phyloP scores from a whole-genome alignment of 139 green algal genomes.

The Ettlia oleoabundans region DNA sequence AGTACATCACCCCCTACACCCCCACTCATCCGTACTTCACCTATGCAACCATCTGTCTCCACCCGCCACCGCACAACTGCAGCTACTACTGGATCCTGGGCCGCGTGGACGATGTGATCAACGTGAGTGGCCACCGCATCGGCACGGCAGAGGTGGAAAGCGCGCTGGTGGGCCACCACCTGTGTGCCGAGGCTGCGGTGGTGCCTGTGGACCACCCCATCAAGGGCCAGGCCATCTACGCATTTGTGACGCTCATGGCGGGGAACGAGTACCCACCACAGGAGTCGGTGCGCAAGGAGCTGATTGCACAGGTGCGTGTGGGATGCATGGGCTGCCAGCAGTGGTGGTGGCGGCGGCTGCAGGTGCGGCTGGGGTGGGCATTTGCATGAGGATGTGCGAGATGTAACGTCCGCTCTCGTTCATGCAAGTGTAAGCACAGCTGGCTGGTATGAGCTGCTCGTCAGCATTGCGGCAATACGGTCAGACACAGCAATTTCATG shows the following conservation, averaged over 20 bases:
- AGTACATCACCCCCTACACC: too few relatives aligned
- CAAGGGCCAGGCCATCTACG: slow-evolving; percentile 96
- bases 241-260: slow-evolving; percentile 90
- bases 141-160: slow-evolving; percentile 96
- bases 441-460: too few relatives aligned
- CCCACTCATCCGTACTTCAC: too few relatives aligned
- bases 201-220: slow-evolving; percentile 84
- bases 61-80: neutral
- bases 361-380: neutral
- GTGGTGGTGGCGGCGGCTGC: neutral
- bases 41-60: too few relatives aligned
- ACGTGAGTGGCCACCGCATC: slow-evolving; percentile 92
- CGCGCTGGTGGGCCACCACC: slow-evolving; percentile 78
- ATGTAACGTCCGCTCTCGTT: too few relatives aligned
- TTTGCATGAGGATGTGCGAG: too few relatives aligned
- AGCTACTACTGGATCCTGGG: slow-evolving; percentile 86
- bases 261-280: slow-evolving; percentile 49
- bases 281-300: slow-evolving; percentile 70
- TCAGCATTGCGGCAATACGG: too few relatives aligned
- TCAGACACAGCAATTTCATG: too few relatives aligned
- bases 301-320: slow-evolving; percentile 64
- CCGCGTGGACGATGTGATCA: slow-evolving; percentile 96
- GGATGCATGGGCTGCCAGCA: neutral
- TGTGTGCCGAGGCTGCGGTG: slow-evolving; percentile 93
- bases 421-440: too few relatives aligned